Conservation (phyloP, 176 grass and related monocot genomes). For the Alopecurus myosuroides region DNA sequence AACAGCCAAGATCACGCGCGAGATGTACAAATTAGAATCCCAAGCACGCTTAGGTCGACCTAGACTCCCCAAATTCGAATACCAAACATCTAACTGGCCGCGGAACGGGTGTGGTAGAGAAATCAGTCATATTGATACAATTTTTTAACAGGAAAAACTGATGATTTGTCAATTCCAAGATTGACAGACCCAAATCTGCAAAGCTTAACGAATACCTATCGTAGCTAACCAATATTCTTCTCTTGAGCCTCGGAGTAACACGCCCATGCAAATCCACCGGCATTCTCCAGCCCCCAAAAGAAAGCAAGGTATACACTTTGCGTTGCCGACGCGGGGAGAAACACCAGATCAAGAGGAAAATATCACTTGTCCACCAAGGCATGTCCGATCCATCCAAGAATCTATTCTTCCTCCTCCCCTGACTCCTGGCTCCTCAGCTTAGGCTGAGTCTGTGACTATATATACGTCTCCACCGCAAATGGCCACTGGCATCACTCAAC, state of each 20-base stretch:
- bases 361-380: conserved; percentile 25
- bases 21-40: neutral
- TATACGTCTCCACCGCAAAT: neutral
- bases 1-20: too few relatives aligned
- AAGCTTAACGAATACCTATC: neutral
- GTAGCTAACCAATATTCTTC: conserved; percentile 32
- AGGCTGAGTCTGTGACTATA: neutral
- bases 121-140: neutral
- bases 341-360: neutral
- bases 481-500: conserved; percentile 17
- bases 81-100: neutral
- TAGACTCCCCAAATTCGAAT: neutral
- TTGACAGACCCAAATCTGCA: neutral
- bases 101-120: neutral
- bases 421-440: neutral
- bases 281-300: neutral
- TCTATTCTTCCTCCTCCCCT: conserved; percentile 27
- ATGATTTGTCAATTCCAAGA: neutral
- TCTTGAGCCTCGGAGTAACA: conserved; percentile 1
- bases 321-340: conserved; percentile 15
- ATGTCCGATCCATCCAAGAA: conserved; percentile 25
- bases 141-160: neutral
- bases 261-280: conserved; percentile 20
- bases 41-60: neutral
- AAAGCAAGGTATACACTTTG: conserved; percentile 46